Evolutionary conservation across 345 rosid genomes (phyloP).

Genomic region (Hibiscus mutabilis): DNA sequence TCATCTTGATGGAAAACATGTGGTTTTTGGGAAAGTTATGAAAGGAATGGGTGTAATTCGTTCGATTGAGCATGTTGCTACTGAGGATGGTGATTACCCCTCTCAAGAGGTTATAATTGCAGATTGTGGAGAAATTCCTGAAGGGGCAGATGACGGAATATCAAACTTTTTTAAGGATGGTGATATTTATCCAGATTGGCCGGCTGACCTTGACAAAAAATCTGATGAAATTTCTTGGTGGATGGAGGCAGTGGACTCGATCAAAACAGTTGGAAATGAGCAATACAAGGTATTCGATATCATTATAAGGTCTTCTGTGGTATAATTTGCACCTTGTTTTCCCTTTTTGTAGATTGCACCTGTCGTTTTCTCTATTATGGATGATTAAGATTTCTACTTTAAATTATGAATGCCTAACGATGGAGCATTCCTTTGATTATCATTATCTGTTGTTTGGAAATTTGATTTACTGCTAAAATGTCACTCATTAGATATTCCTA

Average conservation of each 20-base stretch:
- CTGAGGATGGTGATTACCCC: conserved; percentile 50
- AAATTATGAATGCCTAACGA: neutral
- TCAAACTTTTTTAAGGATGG: conserved; percentile 81
- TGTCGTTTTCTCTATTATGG: neutral
- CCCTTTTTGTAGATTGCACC: neutral
- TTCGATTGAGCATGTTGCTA: conserved; percentile 64
- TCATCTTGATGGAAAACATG: conserved; percentile 91
- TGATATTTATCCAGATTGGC: conserved; percentile 85
- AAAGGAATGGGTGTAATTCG: conserved; percentile 97
- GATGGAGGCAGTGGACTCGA: conserved; percentile 72
- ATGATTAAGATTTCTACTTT: neutral
- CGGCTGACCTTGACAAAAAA: conserved; percentile 63
- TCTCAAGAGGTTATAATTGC: conserved; percentile 43
- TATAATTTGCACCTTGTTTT: neutral
- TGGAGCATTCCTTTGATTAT: neutral
- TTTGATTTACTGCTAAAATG: neutral
- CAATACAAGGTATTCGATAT: conserved; percentile 48
- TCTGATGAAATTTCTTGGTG: conserved; percentile 83
- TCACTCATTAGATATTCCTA: neutral
- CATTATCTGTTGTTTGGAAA: neutral
- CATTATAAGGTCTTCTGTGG: neutral
- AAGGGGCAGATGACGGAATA: conserved; percentile 66
- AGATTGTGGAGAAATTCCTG: conserved; percentile 79
- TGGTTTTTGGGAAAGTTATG: conserved; percentile 77
- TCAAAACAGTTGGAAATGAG: conserved; percentile 69